Conservation (phyloP, 2,329 filamentous ascomycete genomes). For the Epichloe festucae region DNA sequence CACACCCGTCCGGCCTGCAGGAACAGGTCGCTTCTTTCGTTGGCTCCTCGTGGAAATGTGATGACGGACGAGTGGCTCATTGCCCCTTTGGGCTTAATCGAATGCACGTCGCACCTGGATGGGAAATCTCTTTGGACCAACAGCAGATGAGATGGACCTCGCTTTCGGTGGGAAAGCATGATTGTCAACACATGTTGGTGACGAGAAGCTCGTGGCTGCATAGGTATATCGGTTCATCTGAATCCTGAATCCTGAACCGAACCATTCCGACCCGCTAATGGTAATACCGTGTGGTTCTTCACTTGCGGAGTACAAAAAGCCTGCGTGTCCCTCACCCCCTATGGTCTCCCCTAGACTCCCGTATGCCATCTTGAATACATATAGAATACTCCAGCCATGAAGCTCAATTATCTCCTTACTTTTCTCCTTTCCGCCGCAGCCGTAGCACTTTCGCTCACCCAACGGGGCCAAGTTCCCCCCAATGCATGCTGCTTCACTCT, state of each 20-base stretch:
- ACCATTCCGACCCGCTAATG: neutral
- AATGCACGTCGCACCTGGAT: neutral
- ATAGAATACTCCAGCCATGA: neutral
- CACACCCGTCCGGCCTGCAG: neutral
- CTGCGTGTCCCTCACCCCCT: neutral
- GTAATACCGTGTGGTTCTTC: neutral
- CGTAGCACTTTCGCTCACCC: constrained; percentile 9
- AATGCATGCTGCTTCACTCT: constrained; percentile 21
- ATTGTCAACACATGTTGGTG: neutral
- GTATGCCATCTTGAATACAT: too few relatives aligned
- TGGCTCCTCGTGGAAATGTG: neutral
- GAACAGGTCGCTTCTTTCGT: neutral
- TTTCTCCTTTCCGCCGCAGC: constrained; percentile 11
- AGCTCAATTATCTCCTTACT: constrained; percentile 6
- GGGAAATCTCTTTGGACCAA: constrained; percentile 1
- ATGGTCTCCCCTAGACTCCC: too few relatives aligned
- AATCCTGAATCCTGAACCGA: neutral
- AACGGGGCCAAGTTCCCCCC: constrained; percentile 8
- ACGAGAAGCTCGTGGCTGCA: neutral
- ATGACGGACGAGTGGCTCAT: neutral
- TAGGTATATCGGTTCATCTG: neutral
- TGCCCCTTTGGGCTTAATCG: constrained; percentile 1
- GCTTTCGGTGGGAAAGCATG: neutral
- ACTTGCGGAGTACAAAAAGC: neutral
- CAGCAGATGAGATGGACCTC: constrained; percentile 1